Base-by-base conservation (phyloP, 1,284 basidiomycete genomes). In the Fomes fomentarius region DNA sequence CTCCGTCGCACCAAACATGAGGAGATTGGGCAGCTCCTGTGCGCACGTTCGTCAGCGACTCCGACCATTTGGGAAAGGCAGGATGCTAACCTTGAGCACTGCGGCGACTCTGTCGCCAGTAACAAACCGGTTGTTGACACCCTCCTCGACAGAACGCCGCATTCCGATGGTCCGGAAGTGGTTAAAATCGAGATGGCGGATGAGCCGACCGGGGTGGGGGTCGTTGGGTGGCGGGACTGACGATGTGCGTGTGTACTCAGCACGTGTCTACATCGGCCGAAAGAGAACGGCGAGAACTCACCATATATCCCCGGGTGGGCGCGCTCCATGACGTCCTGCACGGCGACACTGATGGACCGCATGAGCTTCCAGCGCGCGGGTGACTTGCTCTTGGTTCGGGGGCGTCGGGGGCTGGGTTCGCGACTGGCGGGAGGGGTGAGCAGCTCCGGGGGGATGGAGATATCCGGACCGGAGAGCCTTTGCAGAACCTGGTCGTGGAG, bases 161-260 rank as follows among this genome's bases (percentile, higher is more conserved):
- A 97, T 93, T 0, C 96, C 96, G 57, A 96, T 94, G 19, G 95
- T 96, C 30, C 94, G 85, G 75, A 96, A 98, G 67, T 94, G 91
- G 64, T 93, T 94, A 68, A 98, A 98, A 66, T 93, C 91, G 15
- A 95, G 75, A 66, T 91, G 88, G 34, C 81, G 84, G 28, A 93
- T 83, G 66, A 87, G 85, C 19, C 87, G 83, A 37, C 91, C 91
- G 1, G 90, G 90, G 40, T 85, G 81, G 21, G 86, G 81, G 66
- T 92, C 88, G 56, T 82, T 75, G n/a, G 86, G 78, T 1, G 79
- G 77, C 39, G 89, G 89, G 35, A 93, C 90, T 93, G 64, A 57
- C 50, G 28, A 31, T 17, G 26, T 25, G 12, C 37, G 47, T 48
- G 41, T 44, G 56, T 47, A 56, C 35, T 48, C 19, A 60, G 53